Conservation (phyloP, 331 rosid genomes). For the Quercus phellos region DNA sequence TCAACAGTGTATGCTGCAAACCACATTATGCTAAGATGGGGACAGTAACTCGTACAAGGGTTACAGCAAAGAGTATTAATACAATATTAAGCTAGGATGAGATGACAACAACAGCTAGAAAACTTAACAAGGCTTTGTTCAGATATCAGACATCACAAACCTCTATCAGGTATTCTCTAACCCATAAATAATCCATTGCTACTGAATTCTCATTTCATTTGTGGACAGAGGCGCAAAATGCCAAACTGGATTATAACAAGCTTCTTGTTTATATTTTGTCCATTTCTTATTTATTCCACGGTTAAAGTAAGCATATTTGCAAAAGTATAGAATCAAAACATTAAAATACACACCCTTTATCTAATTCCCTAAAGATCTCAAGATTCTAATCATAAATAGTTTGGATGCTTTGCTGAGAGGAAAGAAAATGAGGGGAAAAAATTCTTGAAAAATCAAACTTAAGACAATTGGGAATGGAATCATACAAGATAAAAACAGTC, state of each 20-base stretch:
- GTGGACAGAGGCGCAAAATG: neutral
- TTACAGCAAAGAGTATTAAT: neutral
- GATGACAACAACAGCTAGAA: neutral
- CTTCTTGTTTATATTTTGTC: neutral
- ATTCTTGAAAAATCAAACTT: neutral
- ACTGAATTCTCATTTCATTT: neutral
- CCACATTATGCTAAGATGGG: no score
- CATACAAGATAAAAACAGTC: neutral
- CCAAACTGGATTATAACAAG: neutral
- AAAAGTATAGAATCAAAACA: neutral
- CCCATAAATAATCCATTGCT: neutral
- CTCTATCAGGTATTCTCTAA: neutral
- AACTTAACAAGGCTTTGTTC: neutral
- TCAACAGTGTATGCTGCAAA: neutral
- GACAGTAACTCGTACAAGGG: neutral
- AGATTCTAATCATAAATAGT: neutral
- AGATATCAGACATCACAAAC: neutral
- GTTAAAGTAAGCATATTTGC: neutral
- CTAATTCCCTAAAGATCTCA: neutral
- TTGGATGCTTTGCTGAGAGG: neutral
- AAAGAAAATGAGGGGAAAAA: neutral
- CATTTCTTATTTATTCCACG: neutral
- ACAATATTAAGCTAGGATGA: neutral
- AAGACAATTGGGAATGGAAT: neutral
- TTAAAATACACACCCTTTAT: neutral